Percentiles rank a stretch among this genome's conserved stretches.
Evolutionary conservation across 179 eudicot genomes (phyloP).

Genomic region (Amaranthus tricolor): DNA sequence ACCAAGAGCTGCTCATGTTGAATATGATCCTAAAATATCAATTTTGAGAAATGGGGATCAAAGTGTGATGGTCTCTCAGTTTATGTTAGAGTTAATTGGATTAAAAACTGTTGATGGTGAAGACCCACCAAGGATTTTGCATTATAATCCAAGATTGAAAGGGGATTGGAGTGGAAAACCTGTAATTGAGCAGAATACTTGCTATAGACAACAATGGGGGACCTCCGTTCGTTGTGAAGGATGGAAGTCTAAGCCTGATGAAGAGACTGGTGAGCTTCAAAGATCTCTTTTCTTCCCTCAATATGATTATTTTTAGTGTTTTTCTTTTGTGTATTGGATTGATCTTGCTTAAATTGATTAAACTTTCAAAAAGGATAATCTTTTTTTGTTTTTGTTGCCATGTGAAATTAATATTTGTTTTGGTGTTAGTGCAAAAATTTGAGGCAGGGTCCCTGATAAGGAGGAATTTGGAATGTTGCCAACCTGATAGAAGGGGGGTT

Average conservation of each 20-base stretch:
- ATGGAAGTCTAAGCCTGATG: conserved; percentile 56
- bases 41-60: conserved; percentile 71
- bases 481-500: no score
- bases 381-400: no score
- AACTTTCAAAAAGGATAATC: no score
- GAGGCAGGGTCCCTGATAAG: no score
- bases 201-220: conserved; percentile 85
- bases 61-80: conserved; percentile 67
- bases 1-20: conserved; percentile 62
- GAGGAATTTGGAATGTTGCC: no score
- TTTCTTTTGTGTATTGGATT: no score
- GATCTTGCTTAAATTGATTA: no score
- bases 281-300: no score
- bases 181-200: conserved; percentile 77
- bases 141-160: conserved; percentile 86
- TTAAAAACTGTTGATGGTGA: conserved; percentile 89
- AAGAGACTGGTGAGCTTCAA: conserved; percentile 71
- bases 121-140: conserved; percentile 86
- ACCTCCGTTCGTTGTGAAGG: conserved; percentile 67
- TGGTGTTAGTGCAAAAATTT: no score
- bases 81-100: conserved; percentile 90
- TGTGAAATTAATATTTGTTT: no score
- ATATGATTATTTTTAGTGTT: no score
- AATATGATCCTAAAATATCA: conserved; percentile 61
- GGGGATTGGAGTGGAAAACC: conserved; percentile 98